These are phyloP conservation scores for Boletus rubroflammeus DNA, from an alignment of 768 basidiomycete genomes.

Conservation along the genomic window DNA sequence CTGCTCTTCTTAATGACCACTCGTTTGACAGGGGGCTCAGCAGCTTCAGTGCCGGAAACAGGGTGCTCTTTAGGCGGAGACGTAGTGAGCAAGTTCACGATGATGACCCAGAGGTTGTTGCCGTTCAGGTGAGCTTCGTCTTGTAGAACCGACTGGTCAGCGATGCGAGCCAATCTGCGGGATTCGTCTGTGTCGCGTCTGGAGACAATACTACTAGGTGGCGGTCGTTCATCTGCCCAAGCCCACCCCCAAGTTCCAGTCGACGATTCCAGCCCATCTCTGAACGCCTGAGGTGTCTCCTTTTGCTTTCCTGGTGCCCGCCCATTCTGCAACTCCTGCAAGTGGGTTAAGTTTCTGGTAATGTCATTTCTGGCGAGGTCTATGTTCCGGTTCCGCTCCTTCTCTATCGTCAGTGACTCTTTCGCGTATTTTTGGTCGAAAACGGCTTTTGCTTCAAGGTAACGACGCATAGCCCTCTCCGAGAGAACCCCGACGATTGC, in stretches of 20 bases:
- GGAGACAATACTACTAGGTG: conserved; percentile 89
- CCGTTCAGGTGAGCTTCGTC: conserved; percentile 56
- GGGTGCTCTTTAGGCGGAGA: conserved; percentile 44
- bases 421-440: conserved; percentile 69
- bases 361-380: conserved; percentile 64
- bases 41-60: conserved; percentile 15
- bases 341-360: conserved; percentile 46
- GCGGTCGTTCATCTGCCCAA: conserved; percentile 86
- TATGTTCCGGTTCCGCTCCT: conserved; percentile 60
- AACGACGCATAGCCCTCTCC: conserved; percentile 74
- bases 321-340: conserved; percentile 31
- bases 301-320: conserved; percentile 21
- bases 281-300: conserved; percentile 19
- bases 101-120: conserved; percentile 69
- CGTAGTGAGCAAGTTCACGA: conserved; percentile 61
- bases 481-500: conserved; percentile 72
- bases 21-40: not conserved
- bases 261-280: conserved; percentile 36
- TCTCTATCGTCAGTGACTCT: conserved; percentile 56
- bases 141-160: conserved; percentile 62
- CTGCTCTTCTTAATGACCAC: conserved; percentile 20
- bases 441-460: conserved; percentile 53
- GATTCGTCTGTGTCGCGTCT: conserved; percentile 84
- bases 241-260: conserved; percentile 73
- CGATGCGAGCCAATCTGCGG: conserved; percentile 63